Percentiles rank a stretch among this genome's conserved stretches.
phyloP scores from a whole-genome alignment of 192 early-diverging fungal species.

The Martensiomyces pterosporus region DNA sequence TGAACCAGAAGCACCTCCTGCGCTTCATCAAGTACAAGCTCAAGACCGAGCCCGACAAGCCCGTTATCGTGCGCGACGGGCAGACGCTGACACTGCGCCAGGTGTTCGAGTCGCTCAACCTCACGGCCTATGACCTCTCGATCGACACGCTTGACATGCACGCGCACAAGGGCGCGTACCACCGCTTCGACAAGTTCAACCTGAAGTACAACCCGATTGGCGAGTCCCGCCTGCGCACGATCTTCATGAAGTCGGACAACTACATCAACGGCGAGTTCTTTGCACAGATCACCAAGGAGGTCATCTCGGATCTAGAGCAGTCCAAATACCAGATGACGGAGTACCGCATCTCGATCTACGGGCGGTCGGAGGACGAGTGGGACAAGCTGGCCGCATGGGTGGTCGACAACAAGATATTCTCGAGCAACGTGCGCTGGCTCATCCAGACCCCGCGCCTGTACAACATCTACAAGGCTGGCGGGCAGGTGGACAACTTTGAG shows the following conservation, averaged over 20 bases:
- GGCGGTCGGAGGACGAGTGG: conserved; percentile 73
- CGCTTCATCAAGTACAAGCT: conserved; percentile 88
- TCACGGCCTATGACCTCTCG: conserved; percentile 82
- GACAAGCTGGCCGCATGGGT: conserved; percentile 86
- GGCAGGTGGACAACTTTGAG: conserved; percentile 60
- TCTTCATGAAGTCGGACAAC: conserved; percentile 90
- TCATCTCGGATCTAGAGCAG: conserved; percentile 74
- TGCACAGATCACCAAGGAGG: conserved; percentile 85
- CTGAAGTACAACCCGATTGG: conserved; percentile 89
- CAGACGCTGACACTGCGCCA: conserved; percentile 65
- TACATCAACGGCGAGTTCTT: conserved; percentile 72
- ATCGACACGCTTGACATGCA: conserved; percentile 93
- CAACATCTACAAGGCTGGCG: conserved; percentile 65
- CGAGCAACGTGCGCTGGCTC: conserved; percentile 85
- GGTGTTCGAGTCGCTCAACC: conserved; percentile 78
- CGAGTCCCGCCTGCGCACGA: conserved; percentile 80
- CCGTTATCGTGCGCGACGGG: conserved; percentile 75
- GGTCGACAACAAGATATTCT: conserved; percentile 77
- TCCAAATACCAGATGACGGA: conserved; percentile 88
- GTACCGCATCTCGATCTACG: conserved; percentile 86
- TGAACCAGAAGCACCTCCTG: conserved; percentile 89
- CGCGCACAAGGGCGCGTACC: conserved; percentile 87
- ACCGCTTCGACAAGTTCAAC: conserved; percentile 91
- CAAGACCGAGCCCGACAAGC: conserved; percentile 60
- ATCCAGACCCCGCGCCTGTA: conserved; percentile 84